Conservation (phyloP, 805 yeast genomes). For the Naumovozyma dairenensis region DNA sequence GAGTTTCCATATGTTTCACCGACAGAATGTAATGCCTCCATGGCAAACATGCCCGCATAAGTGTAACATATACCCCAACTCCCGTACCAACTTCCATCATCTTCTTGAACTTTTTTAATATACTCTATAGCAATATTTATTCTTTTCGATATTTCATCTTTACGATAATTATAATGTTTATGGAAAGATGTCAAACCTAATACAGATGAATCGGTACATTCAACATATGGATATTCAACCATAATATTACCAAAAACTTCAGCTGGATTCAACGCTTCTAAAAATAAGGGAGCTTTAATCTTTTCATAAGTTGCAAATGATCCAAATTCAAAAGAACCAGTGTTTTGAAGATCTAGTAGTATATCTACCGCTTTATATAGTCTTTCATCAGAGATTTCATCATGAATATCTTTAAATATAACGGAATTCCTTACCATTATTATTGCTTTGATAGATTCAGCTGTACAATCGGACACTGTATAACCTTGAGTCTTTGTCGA, state of each 20-base stretch:
- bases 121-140: slow-evolving; percentile 66
- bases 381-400: slow-evolving; percentile 43
- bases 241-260: slow-evolving; percentile 96
- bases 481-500: slow-evolving; percentile 94
- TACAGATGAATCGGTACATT: slow-evolving; percentile 93
- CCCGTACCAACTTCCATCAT: slow-evolving; percentile 96
- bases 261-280: slow-evolving; percentile 86
- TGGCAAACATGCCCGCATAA: slow-evolving; percentile 95
- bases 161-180: slow-evolving; percentile 53
- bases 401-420: slow-evolving; percentile 37
- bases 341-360: slow-evolving; percentile 65
- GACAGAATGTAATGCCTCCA: slow-evolving; percentile 77
- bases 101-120: slow-evolving; percentile 55
- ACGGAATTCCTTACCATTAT: slow-evolving; percentile 76
- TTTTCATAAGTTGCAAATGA: slow-evolving; percentile 88
- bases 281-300: slow-evolving; percentile 65
- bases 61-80: slow-evolving; percentile 97
- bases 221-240: slow-evolving; percentile 98
- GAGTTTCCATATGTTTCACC: slow-evolving; percentile 55
- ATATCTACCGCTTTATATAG: slow-evolving; percentile 68
- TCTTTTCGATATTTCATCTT: slow-evolving; percentile 55
- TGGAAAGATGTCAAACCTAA: slow-evolving; percentile 77
- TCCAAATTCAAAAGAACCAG: slow-evolving; percentile 71
- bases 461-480: slow-evolving; percentile 93
- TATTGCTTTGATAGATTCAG: slow-evolving; percentile 89